Evolutionary conservation across 768 basidiomycete species (phyloP).

Genomic region (Amanita fuliginea): DNA sequence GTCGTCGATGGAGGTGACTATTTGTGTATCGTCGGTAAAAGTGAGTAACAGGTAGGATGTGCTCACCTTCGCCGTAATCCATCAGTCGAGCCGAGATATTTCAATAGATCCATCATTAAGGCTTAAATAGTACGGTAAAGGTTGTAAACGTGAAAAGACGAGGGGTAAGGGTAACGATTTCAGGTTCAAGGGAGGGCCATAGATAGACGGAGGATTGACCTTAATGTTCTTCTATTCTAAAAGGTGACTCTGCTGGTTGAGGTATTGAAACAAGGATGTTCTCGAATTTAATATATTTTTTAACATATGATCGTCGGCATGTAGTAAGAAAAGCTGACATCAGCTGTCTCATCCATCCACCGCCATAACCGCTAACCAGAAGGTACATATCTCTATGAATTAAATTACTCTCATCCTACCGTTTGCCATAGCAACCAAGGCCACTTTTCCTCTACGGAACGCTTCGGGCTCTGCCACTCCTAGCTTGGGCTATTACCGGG

Average conservation of each 20-base stretch:
- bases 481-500: conserved; percentile 13
- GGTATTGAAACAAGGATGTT: conserved; percentile 5
- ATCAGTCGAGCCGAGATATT: conserved; percentile 6
- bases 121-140: conserved; percentile 4
- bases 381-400: conserved; percentile 2
- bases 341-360: too few relatives aligned
- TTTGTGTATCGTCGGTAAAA: background rate
- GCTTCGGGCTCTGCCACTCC: conserved; percentile 12
- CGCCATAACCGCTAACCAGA: background rate
- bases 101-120: conserved; percentile 3
- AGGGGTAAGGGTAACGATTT: conserved; percentile 1
- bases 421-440: conserved; percentile 8
- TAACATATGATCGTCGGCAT: too few relatives aligned
- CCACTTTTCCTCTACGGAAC: conserved; percentile 11
- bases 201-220: background rate
- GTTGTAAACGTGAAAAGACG: conserved; percentile 6
- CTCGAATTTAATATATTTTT: too few relatives aligned
- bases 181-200: conserved; percentile 6
- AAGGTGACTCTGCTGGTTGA: conserved; percentile 3
- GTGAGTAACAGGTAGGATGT: background rate
- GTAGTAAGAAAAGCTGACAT: too few relatives aligned
- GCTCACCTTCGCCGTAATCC: conserved; percentile 7
- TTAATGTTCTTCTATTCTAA: conserved; percentile 3
- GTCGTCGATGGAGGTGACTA: background rate
- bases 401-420: background rate